A percentile compares a stretch with the other conserved stretches of the same genome.
These are phyloP conservation scores for Didymella keratinophila DNA, from an alignment of 2,329 filamentous ascomycete genomes.

Conservation along the genomic window DNA sequence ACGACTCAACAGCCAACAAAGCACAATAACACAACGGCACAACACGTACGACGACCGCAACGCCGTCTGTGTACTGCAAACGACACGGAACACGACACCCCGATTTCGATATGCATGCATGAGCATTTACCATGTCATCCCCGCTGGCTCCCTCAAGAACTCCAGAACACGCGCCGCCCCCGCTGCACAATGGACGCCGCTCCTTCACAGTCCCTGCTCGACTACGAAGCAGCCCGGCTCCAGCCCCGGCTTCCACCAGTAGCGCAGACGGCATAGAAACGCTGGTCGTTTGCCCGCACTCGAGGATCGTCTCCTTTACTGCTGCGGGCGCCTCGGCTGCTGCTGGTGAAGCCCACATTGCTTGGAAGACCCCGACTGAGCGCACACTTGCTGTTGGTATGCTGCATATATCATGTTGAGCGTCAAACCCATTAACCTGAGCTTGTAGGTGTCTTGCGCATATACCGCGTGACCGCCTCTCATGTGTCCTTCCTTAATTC, in stretches of 20 bases:
- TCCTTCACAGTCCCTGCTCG: constrained; percentile 60
- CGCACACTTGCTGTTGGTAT: constrained; percentile 80
- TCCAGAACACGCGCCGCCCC: constrained; percentile 37
- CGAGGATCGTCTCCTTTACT: constrained; percentile 74
- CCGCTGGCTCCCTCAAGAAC: constrained; percentile 37
- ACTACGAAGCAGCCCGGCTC: constrained; percentile 41
- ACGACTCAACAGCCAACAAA: constrained; percentile 10
- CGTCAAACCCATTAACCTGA: constrained; percentile 17
- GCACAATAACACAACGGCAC: constrained; percentile 8
- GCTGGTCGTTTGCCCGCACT: constrained; percentile 75
- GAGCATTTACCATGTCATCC: constrained; percentile 43
- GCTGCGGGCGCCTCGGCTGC: constrained; percentile 37
- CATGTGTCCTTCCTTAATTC: constrained; percentile 85
- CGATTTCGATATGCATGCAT: constrained; percentile 36
- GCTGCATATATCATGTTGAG: constrained; percentile 30
- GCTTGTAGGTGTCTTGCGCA: constrained; percentile 71
- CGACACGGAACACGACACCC: constrained; percentile 14
- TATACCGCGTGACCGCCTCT: constrained; percentile 85
- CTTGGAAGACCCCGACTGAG: constrained; percentile 79
- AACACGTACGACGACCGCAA: constrained; percentile 10
- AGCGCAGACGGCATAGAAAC: constrained; percentile 66
- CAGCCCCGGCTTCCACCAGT: constrained; percentile 47
- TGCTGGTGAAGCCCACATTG: constrained; percentile 64
- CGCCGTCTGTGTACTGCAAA: not conserved
- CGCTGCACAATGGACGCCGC: constrained; percentile 46